Conservation (phyloP, 2,329 filamentous ascomycete genomes). For the Rhinocladiella similis region DNA sequence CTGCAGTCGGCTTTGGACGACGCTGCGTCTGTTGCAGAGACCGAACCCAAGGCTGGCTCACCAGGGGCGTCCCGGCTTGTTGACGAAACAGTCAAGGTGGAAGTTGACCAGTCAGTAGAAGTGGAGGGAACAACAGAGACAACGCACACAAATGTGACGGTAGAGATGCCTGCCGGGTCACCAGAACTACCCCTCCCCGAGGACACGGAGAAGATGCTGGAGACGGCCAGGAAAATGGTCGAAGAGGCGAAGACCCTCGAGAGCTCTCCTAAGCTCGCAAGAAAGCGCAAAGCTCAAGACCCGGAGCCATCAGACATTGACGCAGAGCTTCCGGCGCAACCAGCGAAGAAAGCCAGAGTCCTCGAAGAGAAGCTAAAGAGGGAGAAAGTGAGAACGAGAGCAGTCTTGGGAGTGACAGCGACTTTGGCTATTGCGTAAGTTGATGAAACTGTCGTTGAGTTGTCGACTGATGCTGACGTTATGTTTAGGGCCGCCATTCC, state of each 20-base stretch:
- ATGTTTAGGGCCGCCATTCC: slow-evolving; percentile 45
- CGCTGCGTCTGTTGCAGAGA: slow-evolving; percentile 36
- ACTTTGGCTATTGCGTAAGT: slow-evolving; percentile 90
- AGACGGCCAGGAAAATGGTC: slow-evolving; percentile 85
- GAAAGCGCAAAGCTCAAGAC: slow-evolving; percentile 69
- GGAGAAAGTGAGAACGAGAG: slow-evolving; percentile 81
- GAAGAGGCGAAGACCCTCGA: slow-evolving; percentile 61
- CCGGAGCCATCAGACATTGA: slow-evolving; percentile 42
- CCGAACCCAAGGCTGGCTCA: slow-evolving; percentile 22
- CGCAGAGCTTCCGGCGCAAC: slow-evolving; percentile 45
- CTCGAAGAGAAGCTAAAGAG: slow-evolving; percentile 78
- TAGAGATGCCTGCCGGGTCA: slow-evolving; percentile 70
- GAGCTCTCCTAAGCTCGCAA: slow-evolving; percentile 40
- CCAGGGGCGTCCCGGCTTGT: slow-evolving; percentile 11
- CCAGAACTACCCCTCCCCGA: slow-evolving; percentile 71
- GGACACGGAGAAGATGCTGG: slow-evolving; percentile 80
- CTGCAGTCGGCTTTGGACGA: slow-evolving; percentile 51
- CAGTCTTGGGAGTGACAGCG: slow-evolving; percentile 80
- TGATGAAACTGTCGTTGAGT: slow-evolving; percentile 1
- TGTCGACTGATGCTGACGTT: slow-evolving; percentile 23
- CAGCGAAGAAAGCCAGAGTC: slow-evolving; percentile 67
- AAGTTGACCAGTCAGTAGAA: slow-evolving; percentile 69
- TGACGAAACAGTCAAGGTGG: slow-evolving; percentile 62
- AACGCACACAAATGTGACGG: slow-evolving; percentile 70
- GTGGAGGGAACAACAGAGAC: slow-evolving; percentile 67